These are phyloP conservation scores for Tulasnella sp. DNA, from an alignment of 768 basidiomycete genomes.

Conservation along the genomic window DNA sequence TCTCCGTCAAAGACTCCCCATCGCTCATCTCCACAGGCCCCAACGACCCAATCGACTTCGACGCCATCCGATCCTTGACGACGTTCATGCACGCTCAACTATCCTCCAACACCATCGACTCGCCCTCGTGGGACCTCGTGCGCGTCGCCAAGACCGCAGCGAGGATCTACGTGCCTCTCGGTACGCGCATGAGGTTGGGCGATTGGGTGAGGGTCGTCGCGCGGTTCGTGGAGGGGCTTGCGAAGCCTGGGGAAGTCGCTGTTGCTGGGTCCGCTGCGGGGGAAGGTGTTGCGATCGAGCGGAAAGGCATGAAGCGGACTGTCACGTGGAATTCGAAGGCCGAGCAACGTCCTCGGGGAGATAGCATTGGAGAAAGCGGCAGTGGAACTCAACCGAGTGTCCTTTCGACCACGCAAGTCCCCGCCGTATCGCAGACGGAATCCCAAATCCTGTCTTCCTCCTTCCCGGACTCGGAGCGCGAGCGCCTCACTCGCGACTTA, in stretches of 20 bases:
- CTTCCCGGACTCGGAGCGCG: constrained; percentile 21
- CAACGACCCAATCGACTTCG: constrained; percentile 35
- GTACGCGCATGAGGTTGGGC: constrained; percentile 73
- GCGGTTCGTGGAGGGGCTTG: constrained; percentile 68
- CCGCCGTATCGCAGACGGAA: neutral
- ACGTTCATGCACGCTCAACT: constrained; percentile 54
- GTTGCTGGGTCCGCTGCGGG: neutral
- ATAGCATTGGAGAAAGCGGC: neutral
- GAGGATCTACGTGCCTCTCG: constrained; percentile 77
- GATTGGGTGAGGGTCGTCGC: constrained; percentile 70
- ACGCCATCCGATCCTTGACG: constrained; percentile 49
- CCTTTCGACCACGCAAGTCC: neutral
- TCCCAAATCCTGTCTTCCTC: neutral
- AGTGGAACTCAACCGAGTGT: neutral
- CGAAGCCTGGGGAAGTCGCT: constrained; percentile 19
- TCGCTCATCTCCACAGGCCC: neutral
- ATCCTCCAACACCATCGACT: constrained; percentile 65
- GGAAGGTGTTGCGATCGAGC: constrained; percentile 23
- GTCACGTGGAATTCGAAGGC: neutral
- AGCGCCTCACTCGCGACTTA: constrained; percentile 36
- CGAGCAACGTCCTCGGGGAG: constrained; percentile 15
- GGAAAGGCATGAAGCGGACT: constrained; percentile 20
- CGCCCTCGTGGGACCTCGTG: constrained; percentile 73
- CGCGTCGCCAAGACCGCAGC: constrained; percentile 66
- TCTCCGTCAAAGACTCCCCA: constrained; percentile 17